phyloP scores from a whole-genome alignment of 2,329 filamentous ascomycete species.

The Orbilia blumenaviensis region DNA sequence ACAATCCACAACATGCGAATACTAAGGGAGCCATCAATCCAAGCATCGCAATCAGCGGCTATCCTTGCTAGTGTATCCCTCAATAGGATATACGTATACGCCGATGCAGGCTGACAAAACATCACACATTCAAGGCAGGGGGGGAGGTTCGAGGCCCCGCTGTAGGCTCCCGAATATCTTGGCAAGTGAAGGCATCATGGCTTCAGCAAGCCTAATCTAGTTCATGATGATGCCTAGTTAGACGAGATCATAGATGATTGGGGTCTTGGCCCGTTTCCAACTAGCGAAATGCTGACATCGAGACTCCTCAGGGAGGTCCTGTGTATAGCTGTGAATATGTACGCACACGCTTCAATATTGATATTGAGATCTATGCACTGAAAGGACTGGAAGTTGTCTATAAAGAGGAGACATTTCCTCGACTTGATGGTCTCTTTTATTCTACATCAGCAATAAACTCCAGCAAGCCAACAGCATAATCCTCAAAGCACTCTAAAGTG shows the following conservation, averaged over 20 bases:
- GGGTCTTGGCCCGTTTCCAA: background rate
- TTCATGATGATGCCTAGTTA: background rate
- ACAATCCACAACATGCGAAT: too few species aligned
- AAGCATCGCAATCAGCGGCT: background rate
- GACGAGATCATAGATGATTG: background rate
- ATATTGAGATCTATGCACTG: too few species aligned
- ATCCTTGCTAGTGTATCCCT: background rate
- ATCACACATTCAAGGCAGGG: background rate
- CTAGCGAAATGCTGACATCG: background rate
- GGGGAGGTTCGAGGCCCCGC: background rate
- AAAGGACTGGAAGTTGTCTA: background rate
- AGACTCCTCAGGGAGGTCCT: background rate
- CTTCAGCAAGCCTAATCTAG: background rate
- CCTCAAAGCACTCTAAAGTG: background rate
- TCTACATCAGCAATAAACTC: background rate
- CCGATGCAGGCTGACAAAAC: conserved; percentile 5
- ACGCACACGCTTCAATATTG: too few species aligned
- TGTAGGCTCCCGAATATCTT: too few species aligned
- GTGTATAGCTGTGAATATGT: too few species aligned
- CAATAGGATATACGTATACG: background rate
- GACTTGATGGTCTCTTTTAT: background rate
- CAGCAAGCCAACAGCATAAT: background rate
- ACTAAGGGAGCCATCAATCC: too few species aligned
- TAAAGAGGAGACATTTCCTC: background rate
- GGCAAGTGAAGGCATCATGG: background rate